Evolutionary conservation across 352 stramenopile genomes (phyloP).

Genomic region (Hyaloperonospora arabidopsidis): DNA sequence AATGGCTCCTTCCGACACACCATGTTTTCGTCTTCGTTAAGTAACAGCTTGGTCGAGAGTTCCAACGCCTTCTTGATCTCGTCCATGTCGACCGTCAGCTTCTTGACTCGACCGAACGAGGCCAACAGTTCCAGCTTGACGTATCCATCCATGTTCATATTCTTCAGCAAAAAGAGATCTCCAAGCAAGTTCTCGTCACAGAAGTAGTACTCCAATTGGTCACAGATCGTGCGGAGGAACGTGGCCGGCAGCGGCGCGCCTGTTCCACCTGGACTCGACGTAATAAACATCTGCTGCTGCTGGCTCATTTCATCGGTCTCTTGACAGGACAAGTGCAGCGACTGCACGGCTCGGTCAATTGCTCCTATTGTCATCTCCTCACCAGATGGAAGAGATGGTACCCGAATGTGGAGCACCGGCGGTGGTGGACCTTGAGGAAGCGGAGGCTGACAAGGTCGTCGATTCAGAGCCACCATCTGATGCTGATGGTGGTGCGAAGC

Average conservation of each 20-base stretch:
- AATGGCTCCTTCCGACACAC: slow-evolving; percentile 83
- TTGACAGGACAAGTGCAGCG: slow-evolving; percentile 38
- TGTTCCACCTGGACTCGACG: slow-evolving; percentile 2
- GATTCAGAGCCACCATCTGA: slow-evolving; percentile 19
- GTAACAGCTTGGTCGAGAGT: slow-evolving; percentile 75
- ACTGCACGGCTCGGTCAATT: slow-evolving; percentile 58
- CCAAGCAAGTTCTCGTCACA: slow-evolving; percentile 83
- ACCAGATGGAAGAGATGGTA: slow-evolving; percentile 22
- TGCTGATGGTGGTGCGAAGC: slow-evolving; percentile 16
- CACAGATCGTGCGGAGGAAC: slow-evolving; percentile 79
- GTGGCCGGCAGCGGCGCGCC: slow-evolving; percentile 57
- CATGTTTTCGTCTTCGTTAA: slow-evolving; percentile 77
- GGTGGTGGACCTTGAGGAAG: slow-evolving; percentile 34
- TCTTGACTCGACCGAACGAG: slow-evolving; percentile 81
- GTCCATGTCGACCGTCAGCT: slow-evolving; percentile 77
- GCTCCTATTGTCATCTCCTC: slow-evolving; percentile 41
- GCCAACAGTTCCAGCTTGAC: slow-evolving; percentile 80
- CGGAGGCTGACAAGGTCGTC: slow-evolving; percentile 24
- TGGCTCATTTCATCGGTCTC: slow-evolving; percentile 31
- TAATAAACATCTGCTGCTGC: too few species aligned
- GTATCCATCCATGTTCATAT: slow-evolving; percentile 86
- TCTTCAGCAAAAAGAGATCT: slow-evolving; percentile 82
- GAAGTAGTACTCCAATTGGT: slow-evolving; percentile 86
- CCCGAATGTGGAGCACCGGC: slow-evolving; percentile 44
- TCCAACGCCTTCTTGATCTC: slow-evolving; percentile 78